Conservation (phyloP, 192 early-diverging fungal genomes). For the Ambispora gerdemannii region DNA sequence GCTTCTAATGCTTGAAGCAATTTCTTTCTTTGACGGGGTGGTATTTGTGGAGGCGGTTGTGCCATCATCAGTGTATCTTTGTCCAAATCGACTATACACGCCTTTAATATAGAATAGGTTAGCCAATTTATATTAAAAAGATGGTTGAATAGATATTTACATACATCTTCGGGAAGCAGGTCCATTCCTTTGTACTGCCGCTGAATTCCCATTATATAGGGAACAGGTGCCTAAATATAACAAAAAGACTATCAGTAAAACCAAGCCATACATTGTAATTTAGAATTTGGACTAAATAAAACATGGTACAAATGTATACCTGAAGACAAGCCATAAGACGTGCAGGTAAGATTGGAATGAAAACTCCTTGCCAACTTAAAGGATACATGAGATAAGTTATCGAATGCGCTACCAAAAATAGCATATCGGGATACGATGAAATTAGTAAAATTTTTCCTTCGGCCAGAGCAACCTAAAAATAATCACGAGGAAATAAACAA, state of each 20-base stretch:
- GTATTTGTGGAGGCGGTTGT: slow-evolving; percentile 46
- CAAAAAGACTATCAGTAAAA: slow-evolving; percentile 5
- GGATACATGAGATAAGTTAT: slow-evolving; percentile 67
- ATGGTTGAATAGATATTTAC: neutral
- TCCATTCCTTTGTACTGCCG: slow-evolving; percentile 50
- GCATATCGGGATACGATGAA: slow-evolving; percentile 64
- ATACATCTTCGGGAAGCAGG: slow-evolving; percentile 64
- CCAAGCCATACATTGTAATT: neutral
- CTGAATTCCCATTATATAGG: slow-evolving; percentile 73
- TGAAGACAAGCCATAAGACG: slow-evolving; percentile 53
- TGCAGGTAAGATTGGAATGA: slow-evolving; percentile 70
- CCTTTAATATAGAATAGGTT: slow-evolving; percentile 32
- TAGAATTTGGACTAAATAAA: neutral
- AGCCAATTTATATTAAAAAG: neutral
- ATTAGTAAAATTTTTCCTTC: slow-evolving; percentile 74
- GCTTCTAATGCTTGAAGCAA: slow-evolving; percentile 57
- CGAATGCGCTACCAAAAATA: slow-evolving; percentile 63
- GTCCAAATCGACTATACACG: slow-evolving; percentile 69
- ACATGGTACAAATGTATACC: slow-evolving; percentile 7
- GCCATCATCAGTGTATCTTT: slow-evolving; percentile 55
- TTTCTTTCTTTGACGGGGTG: slow-evolving; percentile 61
- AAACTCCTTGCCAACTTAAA: slow-evolving; percentile 74
- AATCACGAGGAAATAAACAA: neutral
- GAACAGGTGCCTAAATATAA: slow-evolving; percentile 70
- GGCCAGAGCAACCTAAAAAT: slow-evolving; percentile 48